Conservation (phyloP, 2,329 filamentous ascomycete genomes). For the Diaporthe caulivora region DNA sequence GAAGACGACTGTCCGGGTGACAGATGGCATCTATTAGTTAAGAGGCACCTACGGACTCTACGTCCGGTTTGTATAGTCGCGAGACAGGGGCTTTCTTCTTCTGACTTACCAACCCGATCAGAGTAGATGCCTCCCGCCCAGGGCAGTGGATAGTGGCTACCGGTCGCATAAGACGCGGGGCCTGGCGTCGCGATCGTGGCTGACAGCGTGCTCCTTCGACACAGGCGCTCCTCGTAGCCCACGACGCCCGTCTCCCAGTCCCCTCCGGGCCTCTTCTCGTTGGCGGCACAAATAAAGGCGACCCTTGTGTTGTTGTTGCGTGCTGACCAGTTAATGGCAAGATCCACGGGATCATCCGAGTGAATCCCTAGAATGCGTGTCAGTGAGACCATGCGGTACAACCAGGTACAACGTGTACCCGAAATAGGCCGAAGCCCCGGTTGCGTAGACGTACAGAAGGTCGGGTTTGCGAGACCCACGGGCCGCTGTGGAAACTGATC, state of each 20-base stretch:
- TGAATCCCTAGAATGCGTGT: slow-evolving; percentile 56
- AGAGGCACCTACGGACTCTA: neutral
- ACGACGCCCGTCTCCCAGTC: slow-evolving; percentile 78
- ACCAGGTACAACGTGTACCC: slow-evolving; percentile 36
- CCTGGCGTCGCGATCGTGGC: slow-evolving; percentile 75
- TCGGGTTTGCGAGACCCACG: slow-evolving; percentile 56
- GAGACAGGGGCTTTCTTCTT: neutral
- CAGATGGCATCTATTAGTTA: neutral
- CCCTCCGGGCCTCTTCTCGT: slow-evolving; percentile 82
- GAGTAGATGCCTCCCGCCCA: slow-evolving; percentile 78
- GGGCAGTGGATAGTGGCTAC: slow-evolving; percentile 78
- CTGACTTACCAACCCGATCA: slow-evolving; percentile 69
- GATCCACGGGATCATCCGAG: slow-evolving; percentile 69
- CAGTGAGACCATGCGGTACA: slow-evolving; percentile 39
- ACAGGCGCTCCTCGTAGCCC: slow-evolving; percentile 79
- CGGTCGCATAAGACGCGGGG: slow-evolving; percentile 54
- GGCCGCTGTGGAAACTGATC: slow-evolving; percentile 53
- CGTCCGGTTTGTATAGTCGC: neutral
- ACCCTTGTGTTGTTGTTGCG: slow-evolving; percentile 58
- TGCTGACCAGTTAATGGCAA: slow-evolving; percentile 68
- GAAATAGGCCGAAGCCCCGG: neutral
- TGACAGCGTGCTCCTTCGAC: slow-evolving; percentile 79
- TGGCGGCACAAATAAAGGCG: slow-evolving; percentile 79
- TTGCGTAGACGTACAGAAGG: slow-evolving; percentile 54
- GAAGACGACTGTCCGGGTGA: slow-evolving; percentile 70